Evolutionary conservation across 108 stramenopile species (phyloP), one percentile per base, ranked within the genome.

Genomic region (Skeletonema costatum): DNA sequence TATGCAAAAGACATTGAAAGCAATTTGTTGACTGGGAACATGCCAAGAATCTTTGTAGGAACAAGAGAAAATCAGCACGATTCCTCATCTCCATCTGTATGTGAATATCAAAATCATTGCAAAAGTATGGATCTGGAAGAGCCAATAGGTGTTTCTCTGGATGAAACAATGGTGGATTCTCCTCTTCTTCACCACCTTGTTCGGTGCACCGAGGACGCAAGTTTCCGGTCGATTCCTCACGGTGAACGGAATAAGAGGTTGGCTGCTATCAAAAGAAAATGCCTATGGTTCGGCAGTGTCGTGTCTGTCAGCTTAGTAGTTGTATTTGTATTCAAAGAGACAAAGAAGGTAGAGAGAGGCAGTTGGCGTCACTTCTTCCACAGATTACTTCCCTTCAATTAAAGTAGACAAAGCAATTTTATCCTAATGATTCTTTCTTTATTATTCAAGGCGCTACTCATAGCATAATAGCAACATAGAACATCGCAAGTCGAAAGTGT

Each of bases 241-340:
- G 89, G 88, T 53, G 89, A 92, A 60, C 66, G 61, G 30, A 86
- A 90, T 46, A 80, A 85, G 31, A 71, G 73, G 38, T 85, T 88
- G 35, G 85, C 89, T 32, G 74, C 77, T 12, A 75, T 69, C 32
- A 84, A 86, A 67, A 72, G 87, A 59, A 89, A 88, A 66, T 74
- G 87, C 64, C 71, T 93, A 42, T 93, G 89, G 93, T 66, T 93
- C 67, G 89, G 90, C 9, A 88, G 90, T 14, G 50, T 89, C 30
- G 86, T 92, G 8, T 84, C 89, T 64, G 93, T 87, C 5, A 86
- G 89, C 13, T 83, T 89, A 4, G 89, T 88, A 33, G 90, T 89
- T 41, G 87, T 82, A 30, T 70, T 75, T 29, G 70, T 69, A 1
- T 61, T 74, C 31, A 38, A 36, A 19, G 36, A 73, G 67, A 75